Base-by-base conservation (phyloP, 73 alveolate species). In the Stentor coeruleus region DNA sequence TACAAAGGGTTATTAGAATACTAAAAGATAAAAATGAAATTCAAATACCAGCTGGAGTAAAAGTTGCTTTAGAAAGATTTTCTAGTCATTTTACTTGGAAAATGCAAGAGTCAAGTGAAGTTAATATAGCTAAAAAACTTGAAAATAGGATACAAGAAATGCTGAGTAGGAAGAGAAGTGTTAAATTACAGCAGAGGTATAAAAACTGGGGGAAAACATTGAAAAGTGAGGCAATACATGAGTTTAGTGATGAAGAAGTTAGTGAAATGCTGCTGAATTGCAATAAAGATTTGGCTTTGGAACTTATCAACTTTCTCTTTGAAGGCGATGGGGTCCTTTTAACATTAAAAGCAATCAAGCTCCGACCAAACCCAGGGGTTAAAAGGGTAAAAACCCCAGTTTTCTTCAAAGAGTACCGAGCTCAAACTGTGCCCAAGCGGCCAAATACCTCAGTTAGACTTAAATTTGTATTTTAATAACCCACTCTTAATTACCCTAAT, bases 1-100 rank as follows among this genome's bases (percentile, higher is more conserved):
- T 86, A 38, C 73, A 77, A 3, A 38, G 92, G 33, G 81, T 81
- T 33, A 58, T 82, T 38, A 66, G 39, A n/a, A 77, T 84, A 3
- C 58, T 86, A 2, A 86, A 86, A 74, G 39, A 39, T 3, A 35
- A 74, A 14, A 40, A 38, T n/a, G 89, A 86, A 20, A 26, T 37
- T 2, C 30, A 83, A 11, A 11, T 11, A 11, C 66, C 66, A 11
- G 66, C 6, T 11, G 20, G 20, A 11, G 6, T 49, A 20, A 49
- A 49, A 49, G 20, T 6, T 49, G 20, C 28, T 6, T 11, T 49
- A 20, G 66, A 49, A 49, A 49, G 66, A 20, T 49, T 49, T 49
- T 49, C 20, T 49, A 49, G 20, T 49, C 66, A 49, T 49, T 49
- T 11, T 49, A 11, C 66, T 49, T 49, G 66, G 66, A 49, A 49